phyloP scores from a whole-genome alignment of 2,329 filamentous ascomycete genomes.

The Chrysoporthe deuterocubensis region DNA sequence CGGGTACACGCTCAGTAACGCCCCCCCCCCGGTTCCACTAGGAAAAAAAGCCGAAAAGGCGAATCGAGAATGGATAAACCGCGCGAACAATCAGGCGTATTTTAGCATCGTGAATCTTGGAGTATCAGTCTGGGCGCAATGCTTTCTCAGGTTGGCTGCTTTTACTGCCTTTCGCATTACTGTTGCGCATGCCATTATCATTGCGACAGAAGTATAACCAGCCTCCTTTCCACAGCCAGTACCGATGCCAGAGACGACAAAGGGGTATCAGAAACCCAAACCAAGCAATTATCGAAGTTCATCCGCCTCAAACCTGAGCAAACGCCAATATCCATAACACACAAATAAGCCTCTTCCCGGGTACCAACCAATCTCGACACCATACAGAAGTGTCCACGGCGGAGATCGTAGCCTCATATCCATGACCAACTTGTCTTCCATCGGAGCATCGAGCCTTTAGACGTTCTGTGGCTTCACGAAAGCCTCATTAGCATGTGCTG shows the following conservation, averaged over 20 bases:
- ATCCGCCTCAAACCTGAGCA: neutral
- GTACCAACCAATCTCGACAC: neutral
- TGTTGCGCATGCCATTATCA: neutral
- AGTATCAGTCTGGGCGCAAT: neutral
- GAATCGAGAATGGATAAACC: neutral
- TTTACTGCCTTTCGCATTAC: neutral
- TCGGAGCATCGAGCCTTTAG: neutral
- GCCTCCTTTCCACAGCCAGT: neutral
- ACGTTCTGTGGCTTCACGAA: conserved; percentile 17
- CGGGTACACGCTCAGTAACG: neutral
- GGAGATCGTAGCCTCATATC: neutral
- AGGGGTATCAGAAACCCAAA: conserved; percentile 15
- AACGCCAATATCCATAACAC: conserved; percentile 9
- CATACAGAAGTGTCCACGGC: neutral
- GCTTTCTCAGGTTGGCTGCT: neutral
- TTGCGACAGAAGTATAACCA: neutral
- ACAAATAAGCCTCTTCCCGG: neutral
- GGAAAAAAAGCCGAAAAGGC: neutral
- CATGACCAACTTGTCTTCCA: neutral
- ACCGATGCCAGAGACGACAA: conserved; percentile 3
- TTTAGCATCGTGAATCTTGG: neutral
- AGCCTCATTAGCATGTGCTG: conserved; percentile 27
- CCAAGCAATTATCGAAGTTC: neutral
- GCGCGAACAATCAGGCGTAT: neutral
- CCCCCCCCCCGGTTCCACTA: neutral